Evolutionary conservation across 2,329 filamentous ascomycete species (phyloP), one percentile per base, ranked within the genome.

Genomic region (Ophiostoma fasciatum): DNA sequence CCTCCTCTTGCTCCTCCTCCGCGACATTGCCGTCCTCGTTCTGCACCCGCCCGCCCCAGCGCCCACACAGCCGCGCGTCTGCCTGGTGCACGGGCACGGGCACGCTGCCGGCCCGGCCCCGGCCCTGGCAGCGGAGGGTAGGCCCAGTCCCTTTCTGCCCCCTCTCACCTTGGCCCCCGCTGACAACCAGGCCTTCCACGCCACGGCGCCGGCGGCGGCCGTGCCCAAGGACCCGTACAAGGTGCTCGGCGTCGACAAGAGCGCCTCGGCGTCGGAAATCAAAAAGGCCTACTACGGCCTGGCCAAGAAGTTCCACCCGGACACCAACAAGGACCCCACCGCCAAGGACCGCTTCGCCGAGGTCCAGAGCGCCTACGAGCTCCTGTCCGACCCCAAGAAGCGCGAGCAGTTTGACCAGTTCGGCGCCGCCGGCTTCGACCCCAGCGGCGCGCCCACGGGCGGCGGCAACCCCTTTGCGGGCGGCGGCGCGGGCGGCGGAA

Each of bases 241-340:
- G 45, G 71, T 82, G 4, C 75, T 98, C 20, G 90, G 90, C 12
- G 83, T 98, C 21, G 66, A 66, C 50, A 93, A 88, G 56, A 69
- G 60, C 43, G 83, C 90, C n/a, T 77, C 82, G 2, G 63, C 84
- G 4, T 65, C 74, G 41, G 88, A 96, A 25, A 96, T 98, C 55
- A 98, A 98, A 57, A 96, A 94, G 58, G 87, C 90, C 4, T 98
- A 98, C 64, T 98, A 98, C 55, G 83, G 87, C 34, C 66, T 96
- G 40, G 90, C 90, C 15, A 98, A 98, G 60, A 98, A 96, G 53
- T 98, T 75, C 55, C 90, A 98, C 51, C 90, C 90, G 8, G 90
- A 98, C 55, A 96, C 90, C 25, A 98, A 96, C 66, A 96, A 96
- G 57, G 90, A 96, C 48, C 58, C 82, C 3, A 70, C 65, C n/a